Base-by-base conservation (phyloP, 2,329 filamentous ascomycete species). In the Davidsoniella australis region DNA sequence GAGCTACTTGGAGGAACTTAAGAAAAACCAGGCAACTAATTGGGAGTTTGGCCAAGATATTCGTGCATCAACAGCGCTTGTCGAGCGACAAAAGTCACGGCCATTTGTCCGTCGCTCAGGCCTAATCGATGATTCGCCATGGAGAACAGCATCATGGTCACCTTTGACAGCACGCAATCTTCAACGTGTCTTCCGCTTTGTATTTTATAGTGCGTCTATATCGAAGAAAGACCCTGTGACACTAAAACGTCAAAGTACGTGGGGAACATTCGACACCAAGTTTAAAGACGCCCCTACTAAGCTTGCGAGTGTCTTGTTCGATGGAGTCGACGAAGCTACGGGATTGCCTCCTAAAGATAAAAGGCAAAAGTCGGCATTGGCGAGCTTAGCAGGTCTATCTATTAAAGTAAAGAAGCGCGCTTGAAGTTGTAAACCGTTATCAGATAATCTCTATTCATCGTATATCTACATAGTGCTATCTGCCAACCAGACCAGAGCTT, bases 401-500 rank as follows among this genome's bases (percentile, higher is more conserved):
- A 38, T 17, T 16, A 23, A 16, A 33, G 14, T 20, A 16, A 37
- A 24, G 18, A 10, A 42, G 24, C 5, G 41, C 26, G 9, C 26
- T 38, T n/a, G 36, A 50, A 39, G 36, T 20, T n/a, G 17, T 47
- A n/a, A 17, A 17, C 23, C 12, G 23, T 16, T 6, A 45, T 26
- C 20, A 24, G 42, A n/a, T 26, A 29, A 23, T 23, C 8, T 40
- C n/a, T 36, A 45, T 23, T 45, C 26, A 16, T 18, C 23, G 5
- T 48, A 26, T 33, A 39, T 44, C 33, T 45, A 45, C 12, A 45
- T 36, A 10, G 33, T 38, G 56, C 72, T 55, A 14, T 59, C 60
- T 8, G 75, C 80, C 58, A 88, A 61, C 64, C 73, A 78, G 24
- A 61, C 65, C 63, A 89, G 59, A 1, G 65, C 73, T 14, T 82